These are phyloP conservation scores for Singerocomus inundabilis DNA, from an alignment of 1,284 basidiomycete species.

Conservation along the genomic window DNA sequence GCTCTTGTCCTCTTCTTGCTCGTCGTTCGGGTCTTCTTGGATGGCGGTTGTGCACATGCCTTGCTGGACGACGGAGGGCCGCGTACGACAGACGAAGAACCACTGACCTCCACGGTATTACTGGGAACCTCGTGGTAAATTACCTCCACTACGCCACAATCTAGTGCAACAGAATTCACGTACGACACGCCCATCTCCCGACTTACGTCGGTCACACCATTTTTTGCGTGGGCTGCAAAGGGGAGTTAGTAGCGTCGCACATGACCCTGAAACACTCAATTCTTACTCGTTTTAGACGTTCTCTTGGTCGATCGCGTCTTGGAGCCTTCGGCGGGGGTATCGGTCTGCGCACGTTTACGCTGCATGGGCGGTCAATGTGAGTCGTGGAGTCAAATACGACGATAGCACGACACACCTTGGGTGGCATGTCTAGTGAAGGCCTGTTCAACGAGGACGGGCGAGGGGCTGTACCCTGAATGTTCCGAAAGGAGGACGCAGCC, in stretches of 20 bases:
- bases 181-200: constrained; percentile 19
- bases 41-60: constrained; percentile 17
- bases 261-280: constrained; percentile 3
- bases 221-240: constrained; percentile 20
- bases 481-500: constrained; percentile 11
- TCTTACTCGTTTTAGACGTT: constrained; percentile 39
- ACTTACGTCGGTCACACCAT: constrained; percentile 5
- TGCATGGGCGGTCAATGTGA: constrained; percentile 16
- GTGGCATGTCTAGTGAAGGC: constrained; percentile 32
- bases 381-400: background rate
- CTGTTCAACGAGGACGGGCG: background rate
- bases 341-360: constrained; percentile 42
- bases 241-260: constrained; percentile 2
- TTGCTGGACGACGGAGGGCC: background rate
- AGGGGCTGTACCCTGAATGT: too few species aligned
- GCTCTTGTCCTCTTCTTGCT: constrained; percentile 24
- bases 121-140: constrained; percentile 12
- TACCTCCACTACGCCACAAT: constrained; percentile 1
- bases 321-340: constrained; percentile 24
- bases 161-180: constrained; percentile 15
- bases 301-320: constrained; percentile 48
- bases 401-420: constrained; percentile 37
- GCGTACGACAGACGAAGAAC: background rate
- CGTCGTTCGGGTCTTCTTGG: constrained; percentile 39
- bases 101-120: constrained; percentile 23